Evolutionary conservation across 2,329 filamentous ascomycete species (phyloP).

Genomic region (Diaporthe sp.): DNA sequence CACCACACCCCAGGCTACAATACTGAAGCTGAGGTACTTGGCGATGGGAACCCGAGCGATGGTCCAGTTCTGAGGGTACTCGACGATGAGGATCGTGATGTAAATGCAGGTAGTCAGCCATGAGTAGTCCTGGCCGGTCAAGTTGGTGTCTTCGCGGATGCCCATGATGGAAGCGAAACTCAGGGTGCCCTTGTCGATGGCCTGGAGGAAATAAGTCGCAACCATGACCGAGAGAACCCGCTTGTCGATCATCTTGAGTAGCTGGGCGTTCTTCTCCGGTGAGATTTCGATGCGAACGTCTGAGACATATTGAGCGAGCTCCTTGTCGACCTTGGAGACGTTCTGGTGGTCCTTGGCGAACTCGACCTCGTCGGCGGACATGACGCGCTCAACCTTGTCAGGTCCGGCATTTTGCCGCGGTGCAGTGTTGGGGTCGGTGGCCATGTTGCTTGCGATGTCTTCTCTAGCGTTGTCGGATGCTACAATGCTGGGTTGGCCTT

Average conservation of each 20-base stretch:
- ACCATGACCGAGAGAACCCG: slow-evolving; percentile 80
- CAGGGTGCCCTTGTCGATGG: slow-evolving; percentile 77
- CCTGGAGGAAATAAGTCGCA: slow-evolving; percentile 79
- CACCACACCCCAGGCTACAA: slow-evolving; percentile 73
- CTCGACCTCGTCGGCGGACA: slow-evolving; percentile 51
- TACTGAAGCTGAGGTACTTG: slow-evolving; percentile 75
- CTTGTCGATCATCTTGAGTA: slow-evolving; percentile 76
- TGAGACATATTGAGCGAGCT: slow-evolving; percentile 78
- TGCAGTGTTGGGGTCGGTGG: not conserved
- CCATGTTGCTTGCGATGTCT: slow-evolving; percentile 20
- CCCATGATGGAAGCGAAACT: slow-evolving; percentile 77
- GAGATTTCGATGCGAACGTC: slow-evolving; percentile 69
- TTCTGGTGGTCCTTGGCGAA: slow-evolving; percentile 62
- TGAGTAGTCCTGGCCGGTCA: slow-evolving; percentile 69
- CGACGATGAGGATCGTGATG: slow-evolving; percentile 77
- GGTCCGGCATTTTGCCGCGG: slow-evolving; percentile 15
- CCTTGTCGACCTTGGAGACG: slow-evolving; percentile 70
- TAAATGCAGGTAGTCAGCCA: slow-evolving; percentile 84
- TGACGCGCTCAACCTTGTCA: slow-evolving; percentile 38
- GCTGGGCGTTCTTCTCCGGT: slow-evolving; percentile 70
- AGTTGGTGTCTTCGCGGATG: slow-evolving; percentile 64
- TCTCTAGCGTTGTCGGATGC: not conserved
- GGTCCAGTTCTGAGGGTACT: slow-evolving; percentile 77
- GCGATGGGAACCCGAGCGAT: slow-evolving; percentile 71
- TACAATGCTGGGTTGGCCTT: slow-evolving; percentile 3